These are phyloP conservation scores for Plasmodium sp. DNA, from an alignment of 169 alveolate species.

Conservation along the genomic window DNA sequence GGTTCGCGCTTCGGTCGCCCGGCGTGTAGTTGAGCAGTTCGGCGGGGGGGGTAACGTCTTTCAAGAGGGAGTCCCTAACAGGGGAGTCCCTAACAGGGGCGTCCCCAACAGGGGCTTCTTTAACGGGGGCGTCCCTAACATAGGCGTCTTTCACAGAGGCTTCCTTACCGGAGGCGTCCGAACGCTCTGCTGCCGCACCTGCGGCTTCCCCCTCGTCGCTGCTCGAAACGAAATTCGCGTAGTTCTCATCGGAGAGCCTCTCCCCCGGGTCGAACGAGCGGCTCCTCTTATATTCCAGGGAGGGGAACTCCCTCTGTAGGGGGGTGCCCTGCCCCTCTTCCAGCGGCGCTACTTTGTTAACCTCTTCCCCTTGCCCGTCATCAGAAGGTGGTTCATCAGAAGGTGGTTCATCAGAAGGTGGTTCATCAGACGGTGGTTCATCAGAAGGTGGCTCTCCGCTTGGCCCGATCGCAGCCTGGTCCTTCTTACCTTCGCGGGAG, in stretches of 20 bases:
- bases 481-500: background rate
- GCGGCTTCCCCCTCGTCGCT: slow-evolving; percentile 55
- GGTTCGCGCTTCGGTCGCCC: background rate
- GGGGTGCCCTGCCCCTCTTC: background rate
- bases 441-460: background rate
- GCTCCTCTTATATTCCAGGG: slow-evolving; percentile 6
- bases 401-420: background rate
- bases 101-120: background rate
- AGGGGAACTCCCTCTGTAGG: background rate
- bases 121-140: background rate
- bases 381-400: background rate
- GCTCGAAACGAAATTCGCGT: slow-evolving; percentile 34
- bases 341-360: background rate
- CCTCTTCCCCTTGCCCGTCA: background rate
- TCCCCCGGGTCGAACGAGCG: background rate
- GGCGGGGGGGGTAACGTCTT: background rate
- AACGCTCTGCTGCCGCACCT: background rate
- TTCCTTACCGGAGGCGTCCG: background rate
- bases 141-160: background rate
- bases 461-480: background rate
- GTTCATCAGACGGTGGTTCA: too few relatives aligned
- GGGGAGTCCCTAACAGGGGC: background rate
- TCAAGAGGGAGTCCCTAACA: background rate
- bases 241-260: slow-evolving; percentile 10
- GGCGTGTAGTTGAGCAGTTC: background rate